phyloP scores from a whole-genome alignment of 2,329 filamentous ascomycete genomes.

The Aspergillus floridensis region DNA sequence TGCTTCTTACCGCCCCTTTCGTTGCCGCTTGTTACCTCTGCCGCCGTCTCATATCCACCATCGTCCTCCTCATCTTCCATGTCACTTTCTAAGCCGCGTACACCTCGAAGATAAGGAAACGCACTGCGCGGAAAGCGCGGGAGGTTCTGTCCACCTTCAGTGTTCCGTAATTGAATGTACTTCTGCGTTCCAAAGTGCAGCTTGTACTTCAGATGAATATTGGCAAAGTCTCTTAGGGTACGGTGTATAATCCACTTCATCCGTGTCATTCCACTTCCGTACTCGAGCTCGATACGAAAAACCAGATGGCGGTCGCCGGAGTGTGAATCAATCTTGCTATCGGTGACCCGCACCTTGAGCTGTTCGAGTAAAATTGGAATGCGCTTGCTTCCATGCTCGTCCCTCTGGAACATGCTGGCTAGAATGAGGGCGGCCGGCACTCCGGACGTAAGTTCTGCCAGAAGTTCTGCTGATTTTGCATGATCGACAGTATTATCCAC shows the following conservation, averaged over 20 bases:
- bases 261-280: constrained; percentile 88
- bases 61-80: constrained; percentile 67
- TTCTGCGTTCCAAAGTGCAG: constrained; percentile 80
- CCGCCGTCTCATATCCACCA: constrained; percentile 48
- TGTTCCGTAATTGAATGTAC: constrained; percentile 67
- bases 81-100: constrained; percentile 75
- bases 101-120: constrained; percentile 82
- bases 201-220: constrained; percentile 91
- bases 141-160: constrained; percentile 71
- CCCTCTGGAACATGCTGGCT: constrained; percentile 95
- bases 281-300: constrained; percentile 91
- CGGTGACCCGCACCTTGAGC: constrained; percentile 80
- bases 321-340: constrained; percentile 66
- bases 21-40: constrained; percentile 67
- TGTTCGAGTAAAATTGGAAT: constrained; percentile 95
- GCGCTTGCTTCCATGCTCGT: constrained; percentile 91
- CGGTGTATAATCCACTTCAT: constrained; percentile 96
- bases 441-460: constrained; percentile 90
- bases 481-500: constrained; percentile 84
- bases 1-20: constrained; percentile 57
- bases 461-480: constrained; percentile 90
- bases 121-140: constrained; percentile 86
- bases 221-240: constrained; percentile 83
- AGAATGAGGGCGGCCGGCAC: constrained; percentile 91
- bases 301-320: constrained; percentile 70